Conservation (phyloP, 345 rosid species). For the Pistacia integerrima region DNA sequence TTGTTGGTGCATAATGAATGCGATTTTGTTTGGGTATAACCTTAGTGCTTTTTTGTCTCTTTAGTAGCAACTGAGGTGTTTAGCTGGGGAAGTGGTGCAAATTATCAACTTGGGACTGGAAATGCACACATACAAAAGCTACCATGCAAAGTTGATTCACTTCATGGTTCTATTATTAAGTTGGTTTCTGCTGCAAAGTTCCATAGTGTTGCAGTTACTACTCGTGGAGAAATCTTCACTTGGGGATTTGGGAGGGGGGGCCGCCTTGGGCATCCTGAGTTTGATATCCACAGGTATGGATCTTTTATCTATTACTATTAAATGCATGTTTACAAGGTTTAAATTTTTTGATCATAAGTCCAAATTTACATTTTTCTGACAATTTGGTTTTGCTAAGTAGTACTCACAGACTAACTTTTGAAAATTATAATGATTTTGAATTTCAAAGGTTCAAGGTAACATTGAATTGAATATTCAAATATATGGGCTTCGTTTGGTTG, state of each 20-base stretch:
- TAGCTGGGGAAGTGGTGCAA: constrained; percentile 98
- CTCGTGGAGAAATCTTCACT: constrained; percentile 77
- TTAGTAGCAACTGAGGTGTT: constrained; percentile 84
- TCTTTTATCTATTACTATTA: background rate
- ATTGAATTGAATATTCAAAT: background rate
- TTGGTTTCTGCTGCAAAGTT: constrained; percentile 89
- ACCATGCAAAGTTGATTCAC: constrained; percentile 91
- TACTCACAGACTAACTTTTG: background rate
- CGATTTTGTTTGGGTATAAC: constrained; percentile 11
- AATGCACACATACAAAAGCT: constrained; percentile 82
- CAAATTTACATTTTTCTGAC: background rate
- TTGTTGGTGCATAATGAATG: constrained; percentile 16
- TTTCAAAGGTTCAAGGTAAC: background rate
- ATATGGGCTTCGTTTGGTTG: background rate
- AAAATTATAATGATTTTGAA: background rate
- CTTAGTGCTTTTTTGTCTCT: constrained; percentile 23
- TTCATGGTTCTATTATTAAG: constrained; percentile 70
- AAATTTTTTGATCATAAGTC: background rate
- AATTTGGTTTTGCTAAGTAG: background rate
- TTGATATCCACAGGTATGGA: constrained; percentile 92
- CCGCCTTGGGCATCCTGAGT: constrained; percentile 99
- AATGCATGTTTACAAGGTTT: background rate
- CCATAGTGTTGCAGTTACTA: constrained; percentile 85
- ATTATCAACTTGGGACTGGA: constrained; percentile 98
- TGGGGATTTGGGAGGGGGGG: constrained; percentile 99